Conservation (phyloP, 78 protist genomes). For the Protostelium mycophagum region DNA sequence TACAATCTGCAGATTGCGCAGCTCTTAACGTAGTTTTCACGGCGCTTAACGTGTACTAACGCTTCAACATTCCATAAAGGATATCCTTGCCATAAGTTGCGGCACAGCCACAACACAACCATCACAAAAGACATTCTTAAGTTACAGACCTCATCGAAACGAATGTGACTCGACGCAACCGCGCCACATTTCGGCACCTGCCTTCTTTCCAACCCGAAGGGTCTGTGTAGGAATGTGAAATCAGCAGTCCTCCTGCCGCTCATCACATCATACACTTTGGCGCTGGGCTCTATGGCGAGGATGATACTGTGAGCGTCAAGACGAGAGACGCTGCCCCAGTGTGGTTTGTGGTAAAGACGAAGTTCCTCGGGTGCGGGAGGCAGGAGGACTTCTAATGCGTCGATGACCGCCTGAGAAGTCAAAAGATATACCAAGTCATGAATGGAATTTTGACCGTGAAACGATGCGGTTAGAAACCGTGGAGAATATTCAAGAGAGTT, state of each 20-base stretch:
- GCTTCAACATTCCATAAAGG: no score
- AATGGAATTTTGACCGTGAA: no score
- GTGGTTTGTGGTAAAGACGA: not conserved
- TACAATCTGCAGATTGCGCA: no score
- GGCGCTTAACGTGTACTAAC: no score
- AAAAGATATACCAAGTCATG: no score
- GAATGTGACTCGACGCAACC: not conserved
- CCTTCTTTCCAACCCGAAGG: not conserved
- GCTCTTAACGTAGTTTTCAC: no score
- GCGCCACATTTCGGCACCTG: not conserved
- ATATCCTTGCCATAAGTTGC: no score
- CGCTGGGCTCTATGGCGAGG: not conserved
- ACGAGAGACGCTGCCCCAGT: not conserved
- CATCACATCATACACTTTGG: not conserved
- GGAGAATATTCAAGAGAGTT: no score
- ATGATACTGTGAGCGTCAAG: not conserved
- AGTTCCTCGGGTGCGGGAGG: not conserved
- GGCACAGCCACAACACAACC: no score
- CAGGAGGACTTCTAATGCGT: not conserved
- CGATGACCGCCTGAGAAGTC: not conserved
- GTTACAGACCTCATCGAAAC: constrained; percentile 1
- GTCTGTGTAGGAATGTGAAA: not conserved
- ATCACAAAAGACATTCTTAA: no score
- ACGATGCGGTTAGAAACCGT: not conserved
- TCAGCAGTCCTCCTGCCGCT: not conserved